Base-by-base conservation (phyloP, 1,284 basidiomycete species). In the Cutaneotrichosporon curvatum region DNA sequence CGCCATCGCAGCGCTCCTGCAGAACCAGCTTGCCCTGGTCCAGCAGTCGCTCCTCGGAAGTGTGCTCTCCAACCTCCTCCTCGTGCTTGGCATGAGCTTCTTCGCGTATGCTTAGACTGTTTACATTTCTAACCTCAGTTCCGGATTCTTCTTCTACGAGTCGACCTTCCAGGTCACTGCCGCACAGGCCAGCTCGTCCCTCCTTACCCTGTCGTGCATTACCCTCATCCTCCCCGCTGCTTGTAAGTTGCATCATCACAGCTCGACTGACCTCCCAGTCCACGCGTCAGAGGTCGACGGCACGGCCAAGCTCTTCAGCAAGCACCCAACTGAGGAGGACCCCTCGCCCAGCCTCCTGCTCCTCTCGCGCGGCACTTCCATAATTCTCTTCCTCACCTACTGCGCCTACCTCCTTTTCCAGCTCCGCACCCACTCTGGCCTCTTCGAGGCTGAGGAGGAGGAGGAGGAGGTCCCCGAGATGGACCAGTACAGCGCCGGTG, bases 191-290 rank as follows among this genome's bases (percentile, higher is more conserved):
- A 88, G 71, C 49, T 65, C 67, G 8, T 68, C 86, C 77, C 73
- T 94, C 49, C 85, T 92, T 85, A 90, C 86, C 4, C 74, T 94
- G 30, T 79, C 88, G 6, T 87, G 85, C 67, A 88, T 92, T 67
- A 90, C 88, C 22, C 78, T 95, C 34, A 84, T 91, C 53, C 84
- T 95, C 48, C 89, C 89, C n/a, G 89, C 89, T 25, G 89, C 89
- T 1, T 92, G 88, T 67, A 43, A 46, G 59, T 61, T 19, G n/a
- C 8, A 6, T 22, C 19, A 15, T 33, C 23, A 23, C 43, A 40
- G 22, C 14, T 18, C 9, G 5, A 7, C 11, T 22, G 32, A 16
- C 4, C 35, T 19, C 6, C 20, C 56, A 56, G 60, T 66, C 34
- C 62, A 71, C 40, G 56, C 69, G 1, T 65, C 66, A 4, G 56